These are phyloP conservation scores for Hypoxylon crocopeplum DNA, from an alignment of 495 filamentous ascomycete species.

Conservation along the genomic window DNA sequence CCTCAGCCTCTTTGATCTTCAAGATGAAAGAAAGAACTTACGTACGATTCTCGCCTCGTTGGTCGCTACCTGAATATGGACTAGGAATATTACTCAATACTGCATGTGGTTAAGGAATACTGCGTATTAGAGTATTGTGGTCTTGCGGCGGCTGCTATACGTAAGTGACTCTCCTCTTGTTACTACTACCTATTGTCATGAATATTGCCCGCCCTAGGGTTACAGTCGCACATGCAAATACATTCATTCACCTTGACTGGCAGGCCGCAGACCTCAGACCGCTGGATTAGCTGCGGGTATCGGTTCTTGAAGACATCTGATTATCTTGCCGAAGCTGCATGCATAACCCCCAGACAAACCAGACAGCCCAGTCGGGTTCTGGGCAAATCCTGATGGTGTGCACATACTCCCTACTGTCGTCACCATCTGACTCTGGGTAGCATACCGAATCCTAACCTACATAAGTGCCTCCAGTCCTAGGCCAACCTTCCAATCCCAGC, in stretches of 20 bases:
- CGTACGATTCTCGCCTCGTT: slow-evolving; percentile 1
- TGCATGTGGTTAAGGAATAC: no score
- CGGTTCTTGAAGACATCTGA: slow-evolving; percentile 28
- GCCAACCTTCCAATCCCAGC: slow-evolving; percentile 25
- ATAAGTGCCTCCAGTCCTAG: not conserved
- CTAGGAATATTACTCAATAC: no score
- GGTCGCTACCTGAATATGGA: no score
- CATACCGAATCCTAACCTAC: slow-evolving; percentile 19
- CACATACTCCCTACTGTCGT: slow-evolving; percentile 32
- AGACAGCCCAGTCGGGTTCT: slow-evolving; percentile 20
- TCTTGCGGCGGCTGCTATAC: no score
- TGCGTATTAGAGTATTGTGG: no score
- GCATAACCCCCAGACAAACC: slow-evolving; percentile 21
- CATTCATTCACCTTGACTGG: slow-evolving; percentile 16
- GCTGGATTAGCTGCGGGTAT: slow-evolving; percentile 17
- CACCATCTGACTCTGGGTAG: slow-evolving; percentile 36
- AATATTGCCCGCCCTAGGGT: slow-evolving; percentile 1
- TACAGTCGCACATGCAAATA: slow-evolving; percentile 27
- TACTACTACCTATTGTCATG: no score
- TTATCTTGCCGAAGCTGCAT: slow-evolving; percentile 37
- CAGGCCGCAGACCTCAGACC: slow-evolving; percentile 2
- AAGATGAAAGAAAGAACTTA: slow-evolving; percentile 1
- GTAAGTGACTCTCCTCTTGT: no score
- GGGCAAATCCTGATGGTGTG: slow-evolving; percentile 27
- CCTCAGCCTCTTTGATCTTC: slow-evolving; percentile 1